Evolutionary conservation across 139 green algal genomes (phyloP).

Genomic region (Micromonas commoda): DNA sequence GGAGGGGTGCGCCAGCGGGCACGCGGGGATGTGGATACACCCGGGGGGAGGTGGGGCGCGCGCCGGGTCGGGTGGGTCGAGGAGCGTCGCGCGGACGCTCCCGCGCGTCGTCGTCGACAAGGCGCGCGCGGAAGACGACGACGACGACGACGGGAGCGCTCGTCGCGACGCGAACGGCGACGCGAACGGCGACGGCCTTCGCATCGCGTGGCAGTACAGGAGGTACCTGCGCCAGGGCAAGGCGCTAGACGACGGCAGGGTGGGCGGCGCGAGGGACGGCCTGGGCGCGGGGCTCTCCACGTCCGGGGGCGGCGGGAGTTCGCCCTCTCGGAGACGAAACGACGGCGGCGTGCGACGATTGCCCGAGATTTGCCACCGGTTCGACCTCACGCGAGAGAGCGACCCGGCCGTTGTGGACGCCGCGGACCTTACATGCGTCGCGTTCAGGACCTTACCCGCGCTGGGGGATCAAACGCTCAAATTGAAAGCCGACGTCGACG

Average conservation of each 20-base stretch:
- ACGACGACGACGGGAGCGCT: neutral
- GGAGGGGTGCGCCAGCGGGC: neutral
- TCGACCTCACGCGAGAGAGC: neutral
- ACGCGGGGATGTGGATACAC: neutral
- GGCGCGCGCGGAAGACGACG: neutral
- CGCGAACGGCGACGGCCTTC: slow-evolving; percentile 1
- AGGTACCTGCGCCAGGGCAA: neutral
- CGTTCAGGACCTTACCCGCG: neutral
- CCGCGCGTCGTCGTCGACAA: neutral
- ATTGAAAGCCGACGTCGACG: too few relatives aligned
- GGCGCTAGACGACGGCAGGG: neutral
- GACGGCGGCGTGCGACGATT: neutral
- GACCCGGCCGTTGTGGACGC: neutral
- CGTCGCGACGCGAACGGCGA: neutral
- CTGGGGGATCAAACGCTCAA: neutral
- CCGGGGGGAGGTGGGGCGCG: neutral
- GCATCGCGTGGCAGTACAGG: slow-evolving; percentile 24
- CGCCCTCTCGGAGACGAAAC: neutral
- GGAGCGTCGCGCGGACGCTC: neutral
- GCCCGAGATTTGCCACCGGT: slow-evolving; percentile 15
- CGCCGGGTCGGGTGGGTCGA: neutral
- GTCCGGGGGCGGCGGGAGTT: neutral
- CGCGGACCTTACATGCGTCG: neutral
- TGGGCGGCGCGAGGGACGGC: neutral
- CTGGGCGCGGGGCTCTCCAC: neutral